phyloP scores from a whole-genome alignment of 192 early-diverging fungal species.

The Geranomyces variabilis region DNA sequence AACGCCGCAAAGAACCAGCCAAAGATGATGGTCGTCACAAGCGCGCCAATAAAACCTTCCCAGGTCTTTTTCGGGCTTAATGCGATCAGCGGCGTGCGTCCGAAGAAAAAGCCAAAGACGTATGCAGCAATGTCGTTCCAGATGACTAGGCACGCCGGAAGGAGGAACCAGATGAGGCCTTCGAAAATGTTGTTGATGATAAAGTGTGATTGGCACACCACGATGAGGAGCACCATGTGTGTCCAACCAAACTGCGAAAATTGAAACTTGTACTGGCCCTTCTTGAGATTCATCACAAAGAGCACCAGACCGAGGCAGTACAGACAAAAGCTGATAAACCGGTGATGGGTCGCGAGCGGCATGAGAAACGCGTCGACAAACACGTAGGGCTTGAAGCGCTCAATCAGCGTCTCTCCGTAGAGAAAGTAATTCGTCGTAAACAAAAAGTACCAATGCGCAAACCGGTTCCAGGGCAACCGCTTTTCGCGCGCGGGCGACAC shows the following conservation, averaged over 20 bases:
- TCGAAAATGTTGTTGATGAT: slow-evolving; percentile 98
- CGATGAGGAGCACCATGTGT: slow-evolving; percentile 91
- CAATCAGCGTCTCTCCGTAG: slow-evolving; percentile 91
- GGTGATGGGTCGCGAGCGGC: slow-evolving; percentile 88
- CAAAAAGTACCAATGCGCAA: slow-evolving; percentile 94
- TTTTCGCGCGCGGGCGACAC: slow-evolving; percentile 79
- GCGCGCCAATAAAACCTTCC: slow-evolving; percentile 94
- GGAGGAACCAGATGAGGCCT: slow-evolving; percentile 95
- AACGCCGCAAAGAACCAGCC: slow-evolving; percentile 67
- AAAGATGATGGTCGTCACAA: slow-evolving; percentile 84
- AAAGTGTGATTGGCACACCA: slow-evolving; percentile 92
- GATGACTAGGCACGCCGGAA: slow-evolving; percentile 87
- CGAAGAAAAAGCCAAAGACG: slow-evolving; percentile 94
- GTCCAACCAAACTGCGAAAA: slow-evolving; percentile 97
- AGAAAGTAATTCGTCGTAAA: slow-evolving; percentile 89
- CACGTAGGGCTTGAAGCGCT: slow-evolving; percentile 82
- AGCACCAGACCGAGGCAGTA: slow-evolving; percentile 89
- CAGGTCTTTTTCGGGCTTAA: slow-evolving; percentile 98
- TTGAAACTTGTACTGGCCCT: slow-evolving; percentile 93
- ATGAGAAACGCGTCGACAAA: slow-evolving; percentile 83
- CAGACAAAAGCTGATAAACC: slow-evolving; percentile 89
- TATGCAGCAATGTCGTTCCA: slow-evolving; percentile 97
- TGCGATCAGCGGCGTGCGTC: slow-evolving; percentile 85
- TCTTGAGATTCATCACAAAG: slow-evolving; percentile 92
- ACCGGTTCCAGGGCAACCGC: slow-evolving; percentile 84